Evolutionary conservation across 2,329 filamentous ascomycete species (phyloP).

Genomic region (Aspergillus pseudonomiae): DNA sequence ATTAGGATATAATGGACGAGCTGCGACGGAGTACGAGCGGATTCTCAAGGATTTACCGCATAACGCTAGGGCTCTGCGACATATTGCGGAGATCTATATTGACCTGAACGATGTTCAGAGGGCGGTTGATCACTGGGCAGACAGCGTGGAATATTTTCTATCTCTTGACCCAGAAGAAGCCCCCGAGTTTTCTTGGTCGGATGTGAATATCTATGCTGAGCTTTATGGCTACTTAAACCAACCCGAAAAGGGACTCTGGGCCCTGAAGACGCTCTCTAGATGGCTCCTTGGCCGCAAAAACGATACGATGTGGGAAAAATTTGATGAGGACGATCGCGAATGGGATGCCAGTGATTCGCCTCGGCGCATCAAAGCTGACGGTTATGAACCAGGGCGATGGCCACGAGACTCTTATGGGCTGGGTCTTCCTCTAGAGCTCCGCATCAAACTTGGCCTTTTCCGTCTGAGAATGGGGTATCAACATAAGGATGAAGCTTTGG

Average conservation of each 20-base stretch:
- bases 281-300: slow-evolving; percentile 78
- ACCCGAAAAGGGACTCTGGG: slow-evolving; percentile 67
- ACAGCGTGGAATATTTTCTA: slow-evolving; percentile 54
- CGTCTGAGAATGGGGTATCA: slow-evolving; percentile 71
- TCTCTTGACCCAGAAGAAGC: slow-evolving; percentile 47
- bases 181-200: slow-evolving; percentile 69
- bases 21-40: slow-evolving; percentile 55
- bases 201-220: slow-evolving; percentile 83
- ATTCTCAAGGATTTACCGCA: slow-evolving; percentile 58
- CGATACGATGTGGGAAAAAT: slow-evolving; percentile 77
- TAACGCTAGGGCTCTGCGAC: slow-evolving; percentile 57
- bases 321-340: slow-evolving; percentile 77
- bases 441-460: slow-evolving; percentile 81
- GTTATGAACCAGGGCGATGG: slow-evolving; percentile 61
- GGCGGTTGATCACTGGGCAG: slow-evolving; percentile 56
- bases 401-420: slow-evolving; percentile 66
- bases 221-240: slow-evolving; percentile 69
- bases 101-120: slow-evolving; percentile 53
- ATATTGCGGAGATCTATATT: slow-evolving; percentile 61
- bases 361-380: slow-evolving; percentile 63
- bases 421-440: slow-evolving; percentile 77
- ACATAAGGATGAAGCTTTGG: slow-evolving; percentile 70
- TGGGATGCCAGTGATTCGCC: slow-evolving; percentile 76
- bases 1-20: slow-evolving; percentile 49
- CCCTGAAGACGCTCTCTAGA: slow-evolving; percentile 72